These are phyloP conservation scores for Hypsizygus ulmarius DNA, from an alignment of 1,284 basidiomycete species.

Conservation along the genomic window DNA sequence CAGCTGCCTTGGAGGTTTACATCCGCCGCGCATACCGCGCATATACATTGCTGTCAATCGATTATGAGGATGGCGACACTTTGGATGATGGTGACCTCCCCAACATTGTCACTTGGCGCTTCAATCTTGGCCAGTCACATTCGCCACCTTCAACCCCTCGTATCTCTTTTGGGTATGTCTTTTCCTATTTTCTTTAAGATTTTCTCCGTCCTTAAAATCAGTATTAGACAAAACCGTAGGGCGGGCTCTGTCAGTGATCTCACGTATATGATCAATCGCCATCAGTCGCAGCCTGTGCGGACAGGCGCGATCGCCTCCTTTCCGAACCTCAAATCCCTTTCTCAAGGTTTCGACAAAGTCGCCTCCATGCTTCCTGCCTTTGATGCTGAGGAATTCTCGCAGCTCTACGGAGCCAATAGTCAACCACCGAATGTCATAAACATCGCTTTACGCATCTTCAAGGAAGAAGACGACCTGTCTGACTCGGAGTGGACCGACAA, in stretches of 20 bases:
- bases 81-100: slow-evolving; percentile 79
- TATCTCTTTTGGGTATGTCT: slow-evolving; percentile 58
- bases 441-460: slow-evolving; percentile 84
- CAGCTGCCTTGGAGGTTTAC: slow-evolving; percentile 95
- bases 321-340: slow-evolving; percentile 69
- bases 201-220: slow-evolving; percentile 5
- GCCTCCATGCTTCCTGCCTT: slow-evolving; percentile 69
- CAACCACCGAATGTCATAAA: slow-evolving; percentile 92
- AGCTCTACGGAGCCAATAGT: slow-evolving; percentile 70
- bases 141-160: slow-evolving; percentile 85
- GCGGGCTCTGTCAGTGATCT: slow-evolving; percentile 92
- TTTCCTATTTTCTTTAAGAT: too few relatives aligned
- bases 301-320: slow-evolving; percentile 90
- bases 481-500: slow-evolving; percentile 80
- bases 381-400: slow-evolving; percentile 65
- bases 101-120: slow-evolving; percentile 85
- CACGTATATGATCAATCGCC: slow-evolving; percentile 82
- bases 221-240: slow-evolving; percentile 41
- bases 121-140: slow-evolving; percentile 85
- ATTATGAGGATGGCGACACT: slow-evolving; percentile 88
- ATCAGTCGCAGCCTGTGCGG: slow-evolving; percentile 83
- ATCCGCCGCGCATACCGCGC: slow-evolving; percentile 95
- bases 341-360: slow-evolving; percentile 73
- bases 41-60: slow-evolving; percentile 89
- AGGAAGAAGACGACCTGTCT: slow-evolving; percentile 70